Evolutionary conservation across 768 basidiomycete genomes (phyloP), one percentile per base, ranked within the genome.

Genomic region (Infundibulicybe gibba): DNA sequence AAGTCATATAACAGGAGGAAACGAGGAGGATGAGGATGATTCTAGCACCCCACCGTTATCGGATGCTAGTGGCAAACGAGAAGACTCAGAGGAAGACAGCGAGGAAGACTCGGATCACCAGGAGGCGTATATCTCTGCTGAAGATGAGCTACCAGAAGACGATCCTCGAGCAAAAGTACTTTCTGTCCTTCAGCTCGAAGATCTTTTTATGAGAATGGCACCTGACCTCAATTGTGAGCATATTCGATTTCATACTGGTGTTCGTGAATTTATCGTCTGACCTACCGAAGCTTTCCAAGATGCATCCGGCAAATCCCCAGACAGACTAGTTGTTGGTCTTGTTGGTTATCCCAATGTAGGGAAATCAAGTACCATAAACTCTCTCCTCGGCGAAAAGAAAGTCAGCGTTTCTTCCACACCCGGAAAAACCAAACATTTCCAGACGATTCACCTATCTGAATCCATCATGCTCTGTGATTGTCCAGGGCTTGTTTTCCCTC

Each of bases 331-430:
- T 5, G 83, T 97, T 33, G 93, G 93, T 30, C 80, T 99, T 12
- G 97, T 99, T 35, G 97, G 97, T 21, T 98, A 99, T 62, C 97
- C 97, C 0, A 99, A 99, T 59, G 95, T 97, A 17, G 97, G 97
- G 13, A 99, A 99, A 67, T 98, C 95, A 0, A 94, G 92, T 50
- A 94, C 97, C 5, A 94, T 99, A 59, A 99, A 99, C 62, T 89
- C 95, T 5, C 76, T 99, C 6, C 75, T 99, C 5, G 97, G 95
- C 32, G 88, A 93, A 63, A 95, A 97, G 72, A 93, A 90, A 76
- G 97, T 99, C 52, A 97, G 93, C 61, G 97, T 99, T 20, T 98
- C 95, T 3, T 85, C 95, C 0, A 99, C 97, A 0, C 97, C 97
- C 0, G 97, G 97, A 52, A 90, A 98, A 70, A 99, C 97, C 12